These are phyloP conservation scores for Lentinula raphanica DNA, from an alignment of 768 basidiomycete species.

Conservation along the genomic window DNA sequence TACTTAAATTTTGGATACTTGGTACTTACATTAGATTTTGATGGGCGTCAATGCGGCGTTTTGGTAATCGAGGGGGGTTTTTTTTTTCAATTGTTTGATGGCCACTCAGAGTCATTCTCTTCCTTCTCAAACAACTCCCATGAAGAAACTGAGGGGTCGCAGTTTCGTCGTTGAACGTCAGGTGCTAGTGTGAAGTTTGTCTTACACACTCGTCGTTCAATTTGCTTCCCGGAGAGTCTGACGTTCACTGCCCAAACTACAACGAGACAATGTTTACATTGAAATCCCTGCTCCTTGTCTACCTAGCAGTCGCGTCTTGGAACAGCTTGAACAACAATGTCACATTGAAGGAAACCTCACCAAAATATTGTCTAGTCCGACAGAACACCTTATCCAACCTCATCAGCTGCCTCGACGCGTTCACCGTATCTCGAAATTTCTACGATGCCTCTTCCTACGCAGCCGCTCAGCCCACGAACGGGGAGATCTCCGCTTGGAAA, in stretches of 20 bases:
- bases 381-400: neutral
- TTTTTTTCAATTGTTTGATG: neutral
- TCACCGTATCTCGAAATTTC: neutral
- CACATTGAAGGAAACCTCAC: neutral
- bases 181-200: too few species aligned
- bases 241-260: neutral
- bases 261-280: neutral
- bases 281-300: neutral
- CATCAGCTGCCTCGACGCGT: slow-evolving; percentile 4
- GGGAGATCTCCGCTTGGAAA: slow-evolving; percentile 1
- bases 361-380: neutral
- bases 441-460: slow-evolving; percentile 4
- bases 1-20: neutral
- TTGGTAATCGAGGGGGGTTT: too few species aligned
- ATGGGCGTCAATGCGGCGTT: neutral
- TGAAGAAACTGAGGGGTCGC: too few species aligned
- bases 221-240: too few species aligned
- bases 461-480: slow-evolving; percentile 3
- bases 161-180: too few species aligned
- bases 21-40: neutral
- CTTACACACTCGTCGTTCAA: too few species aligned
- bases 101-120: too few species aligned
- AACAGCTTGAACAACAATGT: neutral
- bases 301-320: neutral
- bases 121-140: too few species aligned